These are phyloP conservation scores for Geotrichum europaeum DNA, from an alignment of 1,139 yeast genomes.

Conservation along the genomic window DNA sequence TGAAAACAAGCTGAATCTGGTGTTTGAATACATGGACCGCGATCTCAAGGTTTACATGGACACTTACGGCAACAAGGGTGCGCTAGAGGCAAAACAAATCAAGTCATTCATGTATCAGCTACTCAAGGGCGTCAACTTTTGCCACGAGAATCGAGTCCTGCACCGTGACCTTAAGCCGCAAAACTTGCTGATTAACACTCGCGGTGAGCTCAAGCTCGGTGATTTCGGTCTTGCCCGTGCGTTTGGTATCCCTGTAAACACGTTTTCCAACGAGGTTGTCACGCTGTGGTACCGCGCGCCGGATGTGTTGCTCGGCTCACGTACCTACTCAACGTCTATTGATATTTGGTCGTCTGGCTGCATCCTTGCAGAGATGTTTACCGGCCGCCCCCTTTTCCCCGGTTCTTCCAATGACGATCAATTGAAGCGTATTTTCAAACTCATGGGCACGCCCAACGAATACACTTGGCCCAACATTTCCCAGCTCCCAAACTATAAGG, in stretches of 20 bases:
- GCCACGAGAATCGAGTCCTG: slow-evolving; percentile 90
- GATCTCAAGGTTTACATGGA: slow-evolving; percentile 96
- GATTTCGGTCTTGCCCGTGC: slow-evolving; percentile 98
- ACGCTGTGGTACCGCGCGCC: slow-evolving; percentile 99
- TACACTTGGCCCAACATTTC: slow-evolving; percentile 94
- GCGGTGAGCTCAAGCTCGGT: slow-evolving; percentile 91
- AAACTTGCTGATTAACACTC: slow-evolving; percentile 75
- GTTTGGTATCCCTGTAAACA: slow-evolving; percentile 95
- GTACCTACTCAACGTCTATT: slow-evolving; percentile 91
- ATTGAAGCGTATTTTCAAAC: slow-evolving; percentile 74
- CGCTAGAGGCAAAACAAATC: slow-evolving; percentile 70
- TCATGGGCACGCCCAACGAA: slow-evolving; percentile 96
- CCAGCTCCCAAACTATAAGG: slow-evolving; percentile 75
- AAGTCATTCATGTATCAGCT: slow-evolving; percentile 91
- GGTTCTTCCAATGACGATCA: slow-evolving; percentile 97
- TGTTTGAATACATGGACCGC: slow-evolving; percentile 89
- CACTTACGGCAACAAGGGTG: slow-evolving; percentile 70
- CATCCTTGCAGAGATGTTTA: slow-evolving; percentile 94
- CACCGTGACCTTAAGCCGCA: slow-evolving; percentile 97
- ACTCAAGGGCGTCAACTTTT: slow-evolving; percentile 82
- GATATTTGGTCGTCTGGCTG: slow-evolving; percentile 99
- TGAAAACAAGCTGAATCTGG: slow-evolving; percentile 87
- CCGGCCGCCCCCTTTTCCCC: slow-evolving; percentile 95
- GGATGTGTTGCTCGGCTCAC: slow-evolving; percentile 88
- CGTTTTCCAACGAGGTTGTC: slow-evolving; percentile 95